Evolutionary conservation across 352 stramenopile genomes (phyloP).

Genomic region (Pythium brassicae): DNA sequence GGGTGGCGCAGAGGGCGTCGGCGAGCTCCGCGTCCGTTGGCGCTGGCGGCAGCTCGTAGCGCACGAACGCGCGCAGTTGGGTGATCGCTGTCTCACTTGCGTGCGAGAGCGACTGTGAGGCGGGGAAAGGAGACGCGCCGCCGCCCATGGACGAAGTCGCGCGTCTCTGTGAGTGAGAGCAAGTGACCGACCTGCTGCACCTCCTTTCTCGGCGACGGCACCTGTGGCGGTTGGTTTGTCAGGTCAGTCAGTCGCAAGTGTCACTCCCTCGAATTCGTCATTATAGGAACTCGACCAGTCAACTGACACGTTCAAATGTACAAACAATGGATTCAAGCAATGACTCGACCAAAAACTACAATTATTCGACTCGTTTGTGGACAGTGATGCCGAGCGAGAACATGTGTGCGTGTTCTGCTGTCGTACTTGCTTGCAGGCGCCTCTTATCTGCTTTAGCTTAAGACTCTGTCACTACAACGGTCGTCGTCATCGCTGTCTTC

Average conservation of each 20-base stretch:
- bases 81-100: constrained; percentile 30
- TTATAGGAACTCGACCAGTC: neutral
- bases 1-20: constrained; percentile 31
- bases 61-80: constrained; percentile 49
- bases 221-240: neutral
- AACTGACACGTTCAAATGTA: neutral
- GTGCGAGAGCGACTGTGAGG: constrained; percentile 1
- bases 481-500: neutral
- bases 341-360: neutral
- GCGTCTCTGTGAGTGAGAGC: neutral
- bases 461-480: neutral
- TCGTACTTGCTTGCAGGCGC: too few species aligned
- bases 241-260: neutral
- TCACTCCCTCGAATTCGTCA: neutral
- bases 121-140: constrained; percentile 2
- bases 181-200: neutral
- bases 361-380: too few species aligned
- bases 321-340: neutral
- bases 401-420: too few species aligned
- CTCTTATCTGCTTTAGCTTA: too few species aligned
- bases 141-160: constrained; percentile 14
- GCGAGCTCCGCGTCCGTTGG: constrained; percentile 41
- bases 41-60: constrained; percentile 56
- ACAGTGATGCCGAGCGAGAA: too few species aligned
- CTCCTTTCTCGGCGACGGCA: too few species aligned